Base-by-base conservation (phyloP, 306 rosid species). In the Citrullus colocynthis region DNA sequence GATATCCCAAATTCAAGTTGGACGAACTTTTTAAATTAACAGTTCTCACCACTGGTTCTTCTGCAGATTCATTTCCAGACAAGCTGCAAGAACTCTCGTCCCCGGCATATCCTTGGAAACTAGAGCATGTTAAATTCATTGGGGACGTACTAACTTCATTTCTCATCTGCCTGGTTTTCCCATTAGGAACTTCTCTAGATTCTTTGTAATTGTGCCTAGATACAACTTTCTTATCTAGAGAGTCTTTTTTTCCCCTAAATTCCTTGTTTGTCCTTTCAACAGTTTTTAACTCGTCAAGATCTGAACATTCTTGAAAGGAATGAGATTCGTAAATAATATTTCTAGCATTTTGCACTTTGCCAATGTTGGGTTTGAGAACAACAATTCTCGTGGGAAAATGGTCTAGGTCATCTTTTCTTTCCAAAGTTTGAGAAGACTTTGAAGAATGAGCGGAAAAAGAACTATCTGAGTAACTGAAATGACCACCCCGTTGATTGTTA, bases 341-440 rank as follows among this genome's bases (percentile, higher is more conserved):
- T 54, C 85, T 34, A 77, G 82, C 82, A 85, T 73, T 88, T 80
- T 83, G 88, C 57, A 84, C 78, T 90, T 88, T 92, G 78, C 96
- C 99, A 67, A 89, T 39, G 79, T 95, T 95, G 36, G 99, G 97
- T 78, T 95, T 95, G 67, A 95, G 88, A 79, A 95, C 93, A 78
- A 95, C 97, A 79, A 95, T 95, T 84, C 88, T 86, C 74, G 93
- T 95, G 52, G 97, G 90, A 55, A 45, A 84, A 61, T 85, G 80
- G 77, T 75, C 84, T 72, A 84, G 83, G 21, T 88, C 85, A 18
- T 82, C 72, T 61, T 80, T 86, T 41, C 85, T 82, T 75, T 83
- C 89, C 21, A 80, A 87, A 87, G 81, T 75, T 51, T 80, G 81
- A 28, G 91, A 80, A 58, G 88, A 87, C 75, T 82, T 85, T 42